Base-by-base conservation (phyloP, 352 stramenopile genomes). In the Pythium monospermum region DNA sequence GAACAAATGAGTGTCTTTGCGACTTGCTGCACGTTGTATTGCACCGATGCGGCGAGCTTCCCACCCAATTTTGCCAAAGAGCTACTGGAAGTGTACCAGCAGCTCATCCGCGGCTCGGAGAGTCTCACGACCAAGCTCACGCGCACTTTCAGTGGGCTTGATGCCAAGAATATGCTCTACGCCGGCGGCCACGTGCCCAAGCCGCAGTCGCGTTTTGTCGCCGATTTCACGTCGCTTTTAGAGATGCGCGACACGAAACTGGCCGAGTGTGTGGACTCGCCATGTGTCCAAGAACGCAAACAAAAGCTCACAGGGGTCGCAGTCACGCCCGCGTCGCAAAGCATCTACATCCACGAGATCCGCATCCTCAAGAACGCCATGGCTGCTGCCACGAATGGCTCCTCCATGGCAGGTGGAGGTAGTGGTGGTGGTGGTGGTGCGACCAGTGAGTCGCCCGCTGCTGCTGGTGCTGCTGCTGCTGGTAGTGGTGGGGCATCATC, bases 1-100 rank as follows among this genome's bases (percentile, higher is more conserved):
- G 81, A 94, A 31, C 84, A 94, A 52, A 87, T 91, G 70, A 91
- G 79, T 49, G 75, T 94, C 4, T 94, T 91, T 66, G 73, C 82
- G n/a, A 91, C 84, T 1, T 94, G 84, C 52, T 91, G 79, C 39
- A 82, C 84, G 30, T 57, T 94, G 0, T 94, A 94, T 42, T 79
- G 76, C 41, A 89, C 77, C 0, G 73, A 87, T 25, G 74, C 71
- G 12, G 71, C 54, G 6, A 76, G 67, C 1, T 88, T 87, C 28
- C 82, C 82, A 13, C 69, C 80, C 40, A 86, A 76, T 38, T 87
- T 90, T 61, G 69, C 67, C 15, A 74, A 76, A 18, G 79, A 92
- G 35, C 49, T 92, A 6, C 74, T 92, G 3, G 68, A 85, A 42
- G 77, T 84, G 39, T 91, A 84, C 41, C 68, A 89, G 54, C 74